Evolutionary conservation across 768 basidiomycete genomes (phyloP), one percentile per base, ranked within the genome.

Genomic region (Lactarius akahatsu): DNA sequence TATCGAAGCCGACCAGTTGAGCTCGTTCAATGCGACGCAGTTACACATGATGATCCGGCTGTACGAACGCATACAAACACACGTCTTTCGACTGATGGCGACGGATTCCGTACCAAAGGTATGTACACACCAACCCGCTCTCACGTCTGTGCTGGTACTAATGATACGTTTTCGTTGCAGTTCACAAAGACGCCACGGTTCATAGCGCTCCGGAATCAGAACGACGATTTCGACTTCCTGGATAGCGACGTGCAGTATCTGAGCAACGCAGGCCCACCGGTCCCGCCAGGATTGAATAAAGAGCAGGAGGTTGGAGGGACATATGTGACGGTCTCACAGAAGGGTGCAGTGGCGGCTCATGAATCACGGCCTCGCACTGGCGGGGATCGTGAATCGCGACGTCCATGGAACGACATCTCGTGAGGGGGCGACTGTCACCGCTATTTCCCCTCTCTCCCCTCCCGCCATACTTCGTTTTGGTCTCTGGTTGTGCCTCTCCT

Each of bases 21-120:
- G 80, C 55, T 83, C 89, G 5, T 88, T 98, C 82, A 95, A 96
- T 67, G 96, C 97, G 23, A 98, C 93, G 47, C 96, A 98, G 76
- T 80, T 99, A 54, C 94, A 96, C 78, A 91, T 86, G 54, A 90
- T 98, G 84, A 92, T 99, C 71, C 81, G 86, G 71, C 78, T 98
- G 71, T 99, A 98, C 76, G 96, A 96, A 77, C 87, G 96, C 64
- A 99, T 99, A 63, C 97, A 98, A 78, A 90, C 84, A 26, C 96
- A 98, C 73, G 94, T 98, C 70, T 98, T 98, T 82, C 86, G 96
- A 57, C 75, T 99, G 72, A 96, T 99, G 92, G 95, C 97, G 20
- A 96, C 96, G 63, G 97, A 99, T 77, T 98, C 96, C 8, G 90
- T 99, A n/a, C 97, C 97, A 16, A 96, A 96, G 84, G 92, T 92